Evolutionary conservation across 768 basidiomycete genomes (phyloP), one percentile per base, ranked within the genome.

Genomic region (Rhodocollybia butyracea): DNA sequence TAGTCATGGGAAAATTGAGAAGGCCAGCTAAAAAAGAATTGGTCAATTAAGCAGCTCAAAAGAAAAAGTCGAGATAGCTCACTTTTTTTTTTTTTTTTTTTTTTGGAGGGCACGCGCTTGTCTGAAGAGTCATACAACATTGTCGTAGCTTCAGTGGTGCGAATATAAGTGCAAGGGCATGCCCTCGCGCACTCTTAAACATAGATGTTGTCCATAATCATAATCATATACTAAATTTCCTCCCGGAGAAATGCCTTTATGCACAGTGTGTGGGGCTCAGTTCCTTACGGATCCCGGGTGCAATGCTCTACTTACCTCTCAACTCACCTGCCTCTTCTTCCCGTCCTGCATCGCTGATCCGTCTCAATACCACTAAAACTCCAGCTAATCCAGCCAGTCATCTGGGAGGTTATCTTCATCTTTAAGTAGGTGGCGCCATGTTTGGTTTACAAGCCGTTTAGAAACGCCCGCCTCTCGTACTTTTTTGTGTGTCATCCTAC

Each of bases 291-390:
- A n/a, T n/a, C n/a, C 24, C 39, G n/a, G 17, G 26, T 3, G 22
- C 40, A 26, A 24, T 50, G n/a, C 29, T 19, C 27, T 50, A 10
- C 47, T 31, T 31, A 31, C 27, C 47, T 50, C 31, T 29, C 26
- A 15, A 39, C 38, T 39, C 5, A 41, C 40, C 24, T 41, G 24
- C 40, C 40, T 41, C 27, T 8, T 15, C 27, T 26, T 13, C 32
- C 30, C 22, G 17, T 36, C 11, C 48, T 13, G 26, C 48, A n/a
- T 38, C 27, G n/a, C 10, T 21, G 11, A 12, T 36, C 48, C 22
- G 7, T 24, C 46, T n/a, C 34, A 3, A 12, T 12, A 31, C 68
- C 67, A 70, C 69, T 69, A 70, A 68, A 69, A 67, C 66, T 66
- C 65, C 64, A 51, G 45, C 43, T 39, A 21, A 51, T 17, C 3